phyloP scores from a whole-genome alignment of 2,329 filamentous ascomycete genomes.

The Colletotrichum limetticola region DNA sequence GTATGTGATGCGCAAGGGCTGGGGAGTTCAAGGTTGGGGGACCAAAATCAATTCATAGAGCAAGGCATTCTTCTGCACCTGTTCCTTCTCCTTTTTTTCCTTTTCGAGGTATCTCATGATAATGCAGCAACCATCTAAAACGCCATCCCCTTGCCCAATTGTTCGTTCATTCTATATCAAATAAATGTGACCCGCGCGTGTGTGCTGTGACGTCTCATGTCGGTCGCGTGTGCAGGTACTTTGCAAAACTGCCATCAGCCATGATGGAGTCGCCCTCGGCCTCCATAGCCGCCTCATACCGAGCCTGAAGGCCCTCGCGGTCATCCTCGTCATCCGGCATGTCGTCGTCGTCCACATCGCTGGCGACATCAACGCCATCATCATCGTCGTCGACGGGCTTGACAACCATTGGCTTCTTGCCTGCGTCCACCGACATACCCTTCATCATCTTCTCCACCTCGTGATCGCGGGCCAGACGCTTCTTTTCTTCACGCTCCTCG shows the following conservation, averaged over 20 bases:
- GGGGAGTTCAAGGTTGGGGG: slow-evolving; percentile 29
- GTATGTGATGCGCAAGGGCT: slow-evolving; percentile 1
- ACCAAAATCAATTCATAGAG: slow-evolving; percentile 35
- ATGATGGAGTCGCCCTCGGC: slow-evolving; percentile 63
- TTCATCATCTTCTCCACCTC: slow-evolving; percentile 95
- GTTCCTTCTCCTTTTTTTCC: slow-evolving; percentile 14
- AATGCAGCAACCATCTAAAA: slow-evolving; percentile 35
- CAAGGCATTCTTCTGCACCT: slow-evolving; percentile 31
- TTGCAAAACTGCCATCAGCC: slow-evolving; percentile 70
- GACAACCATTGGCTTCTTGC: slow-evolving; percentile 38
- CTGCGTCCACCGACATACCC: slow-evolving; percentile 74
- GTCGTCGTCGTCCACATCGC: slow-evolving; percentile 68
- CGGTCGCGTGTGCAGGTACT: slow-evolving; percentile 63
- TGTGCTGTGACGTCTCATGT: slow-evolving; percentile 24
- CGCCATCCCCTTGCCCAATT: slow-evolving; percentile 25
- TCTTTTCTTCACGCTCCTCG: slow-evolving; percentile 79
- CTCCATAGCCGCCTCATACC: slow-evolving; percentile 81
- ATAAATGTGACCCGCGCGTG: slow-evolving; percentile 38
- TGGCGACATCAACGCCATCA: slow-evolving; percentile 61
- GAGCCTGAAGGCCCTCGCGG: slow-evolving; percentile 74
- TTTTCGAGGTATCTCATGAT: slow-evolving; percentile 37
- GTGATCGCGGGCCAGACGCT: slow-evolving; percentile 76
- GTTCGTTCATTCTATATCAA: slow-evolving; percentile 37
- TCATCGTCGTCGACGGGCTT: slow-evolving; percentile 56
- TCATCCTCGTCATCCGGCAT: slow-evolving; percentile 69